Evolutionary conservation across 2,329 filamentous ascomycete genomes (phyloP).

Genomic region (Calonectria pauciramosa): DNA sequence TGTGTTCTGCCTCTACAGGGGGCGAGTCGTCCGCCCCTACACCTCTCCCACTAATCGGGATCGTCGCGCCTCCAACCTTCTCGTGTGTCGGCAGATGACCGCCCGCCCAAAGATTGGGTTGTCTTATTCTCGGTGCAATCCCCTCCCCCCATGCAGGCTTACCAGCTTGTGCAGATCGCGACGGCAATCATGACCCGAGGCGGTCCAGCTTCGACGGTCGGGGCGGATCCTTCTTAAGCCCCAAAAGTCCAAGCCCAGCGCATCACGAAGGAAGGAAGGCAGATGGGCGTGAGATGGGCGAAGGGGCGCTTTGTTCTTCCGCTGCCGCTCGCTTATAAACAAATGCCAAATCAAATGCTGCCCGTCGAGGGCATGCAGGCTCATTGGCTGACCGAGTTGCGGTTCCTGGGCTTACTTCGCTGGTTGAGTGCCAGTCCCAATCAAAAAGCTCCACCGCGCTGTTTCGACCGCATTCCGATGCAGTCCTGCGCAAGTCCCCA

Average conservation of each 20-base stretch:
- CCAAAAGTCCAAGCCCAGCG: neutral
- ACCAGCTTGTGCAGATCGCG: neutral
- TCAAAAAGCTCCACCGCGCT: slow-evolving; percentile 1
- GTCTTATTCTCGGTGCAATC: slow-evolving; percentile 10
- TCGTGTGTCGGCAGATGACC: neutral
- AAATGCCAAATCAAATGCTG: slow-evolving; percentile 13
- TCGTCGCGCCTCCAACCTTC: neutral
- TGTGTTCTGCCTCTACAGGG: neutral
- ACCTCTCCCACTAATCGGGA: slow-evolving; percentile 1
- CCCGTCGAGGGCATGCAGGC: slow-evolving; percentile 1
- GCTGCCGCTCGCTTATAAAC: slow-evolving; percentile 11
- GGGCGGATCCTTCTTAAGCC: neutral
- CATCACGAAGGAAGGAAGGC: slow-evolving; percentile 1
- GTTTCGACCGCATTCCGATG: slow-evolving; percentile 28
- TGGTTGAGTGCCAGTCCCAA: slow-evolving; percentile 26
- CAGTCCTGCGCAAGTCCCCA: slow-evolving; percentile 23
- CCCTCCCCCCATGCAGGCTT: neutral
- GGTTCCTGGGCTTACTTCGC: neutral
- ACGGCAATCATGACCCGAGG: neutral
- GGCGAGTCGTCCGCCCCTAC: slow-evolving; percentile 8
- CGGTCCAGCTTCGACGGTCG: neutral
- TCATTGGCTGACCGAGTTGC: slow-evolving; percentile 23
- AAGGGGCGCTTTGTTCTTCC: slow-evolving; percentile 2
- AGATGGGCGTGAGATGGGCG: neutral
- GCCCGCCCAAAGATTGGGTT: neutral